Evolutionary conservation across 169 alveolate species (phyloP).

Genomic region (Plasmodium inui): DNA sequence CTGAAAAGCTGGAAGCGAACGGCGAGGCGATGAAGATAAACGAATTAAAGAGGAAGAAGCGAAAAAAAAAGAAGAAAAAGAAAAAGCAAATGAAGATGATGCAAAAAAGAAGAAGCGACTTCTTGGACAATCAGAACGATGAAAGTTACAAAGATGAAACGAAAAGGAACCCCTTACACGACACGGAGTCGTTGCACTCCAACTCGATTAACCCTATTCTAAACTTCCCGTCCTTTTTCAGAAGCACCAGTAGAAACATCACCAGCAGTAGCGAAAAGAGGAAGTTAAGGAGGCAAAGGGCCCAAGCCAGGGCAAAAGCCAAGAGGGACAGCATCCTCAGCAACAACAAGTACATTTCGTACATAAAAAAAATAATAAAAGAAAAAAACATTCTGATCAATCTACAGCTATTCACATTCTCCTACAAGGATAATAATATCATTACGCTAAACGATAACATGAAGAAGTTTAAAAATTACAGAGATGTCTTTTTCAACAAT

Average conservation of each 20-base stretch:
- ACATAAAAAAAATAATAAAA: constrained; percentile 52
- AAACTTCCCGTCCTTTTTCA: constrained; percentile 61
- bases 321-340: constrained; percentile 48
- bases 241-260: constrained; percentile 1
- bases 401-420: constrained; percentile 62
- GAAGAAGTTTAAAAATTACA: constrained; percentile 70
- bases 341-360: constrained; percentile 57
- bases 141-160: neutral
- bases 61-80: neutral
- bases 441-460: constrained; percentile 69
- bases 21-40: neutral
- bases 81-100: constrained; percentile 5
- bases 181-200: constrained; percentile 49
- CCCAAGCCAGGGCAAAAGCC: neutral
- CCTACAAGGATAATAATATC: constrained; percentile 73
- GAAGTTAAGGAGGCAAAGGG: constrained; percentile 3
- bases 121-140: neutral
- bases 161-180: constrained; percentile 49
- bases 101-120: neutral
- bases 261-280: neutral
- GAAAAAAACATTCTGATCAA: constrained; percentile 63
- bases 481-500: constrained; percentile 66
- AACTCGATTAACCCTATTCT: constrained; percentile 24
- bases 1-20: neutral
- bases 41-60: neutral